Evolutionary conservation across 345 rosid genomes (phyloP).

Genomic region (Turritis glabra): DNA sequence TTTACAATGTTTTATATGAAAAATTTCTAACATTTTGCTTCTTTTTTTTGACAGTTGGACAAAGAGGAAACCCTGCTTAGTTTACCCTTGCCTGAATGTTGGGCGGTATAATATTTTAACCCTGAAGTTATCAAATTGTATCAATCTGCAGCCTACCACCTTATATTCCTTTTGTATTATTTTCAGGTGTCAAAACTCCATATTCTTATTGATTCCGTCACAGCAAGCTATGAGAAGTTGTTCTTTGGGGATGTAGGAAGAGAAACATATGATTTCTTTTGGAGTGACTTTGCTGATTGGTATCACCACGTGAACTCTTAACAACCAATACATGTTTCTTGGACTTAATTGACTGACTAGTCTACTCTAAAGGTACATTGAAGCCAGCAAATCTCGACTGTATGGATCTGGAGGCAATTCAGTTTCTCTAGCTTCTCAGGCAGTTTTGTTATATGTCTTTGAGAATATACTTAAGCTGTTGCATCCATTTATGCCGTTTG

Average conservation of each 20-base stretch:
- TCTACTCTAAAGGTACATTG: slow-evolving; percentile 70
- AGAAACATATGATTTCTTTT: slow-evolving; percentile 91
- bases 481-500: slow-evolving; percentile 99
- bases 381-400: slow-evolving; percentile 92
- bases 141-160: slow-evolving; percentile 2
- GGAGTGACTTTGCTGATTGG: slow-evolving; percentile 99
- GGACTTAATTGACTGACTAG: slow-evolving; percentile 15
- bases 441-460: slow-evolving; percentile 83
- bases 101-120: slow-evolving; percentile 69
- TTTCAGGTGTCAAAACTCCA: slow-evolving; percentile 91
- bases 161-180: slow-evolving; percentile 13
- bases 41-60: slow-evolving; percentile 54
- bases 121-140: slow-evolving; percentile 1
- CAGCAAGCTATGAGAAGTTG: slow-evolving; percentile 79
- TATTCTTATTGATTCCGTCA: slow-evolving; percentile 73
- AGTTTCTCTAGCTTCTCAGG: slow-evolving; percentile 63
- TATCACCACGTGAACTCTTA: slow-evolving; percentile 37
- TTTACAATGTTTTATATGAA: background rate
- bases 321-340: slow-evolving; percentile 17
- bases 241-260: slow-evolving; percentile 95
- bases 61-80: slow-evolving; percentile 57
- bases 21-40: background rate
- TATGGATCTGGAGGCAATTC: slow-evolving; percentile 58
- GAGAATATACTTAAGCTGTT: slow-evolving; percentile 81
- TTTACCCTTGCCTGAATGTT: slow-evolving; percentile 84